Percentiles rank a stretch among this genome's conserved stretches.
Evolutionary conservation across 345 rosid species (phyloP).

Genomic region (Noccaea bulbosa): DNA sequence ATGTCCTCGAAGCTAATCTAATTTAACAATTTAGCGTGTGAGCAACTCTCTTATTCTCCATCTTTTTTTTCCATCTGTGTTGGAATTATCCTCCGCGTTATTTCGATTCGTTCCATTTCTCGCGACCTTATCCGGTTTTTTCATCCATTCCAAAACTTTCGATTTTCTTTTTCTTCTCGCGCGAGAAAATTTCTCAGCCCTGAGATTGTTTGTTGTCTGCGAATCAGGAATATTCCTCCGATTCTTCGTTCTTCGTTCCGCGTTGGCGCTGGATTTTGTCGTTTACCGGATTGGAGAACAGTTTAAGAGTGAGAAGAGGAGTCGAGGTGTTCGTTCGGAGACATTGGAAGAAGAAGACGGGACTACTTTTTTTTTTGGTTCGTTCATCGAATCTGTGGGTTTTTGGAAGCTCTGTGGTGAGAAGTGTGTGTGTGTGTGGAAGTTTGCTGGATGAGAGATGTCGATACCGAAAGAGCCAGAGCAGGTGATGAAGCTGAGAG

Average conservation of each 20-base stretch:
- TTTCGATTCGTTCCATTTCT: conserved; percentile 32
- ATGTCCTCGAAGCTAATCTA: neutral
- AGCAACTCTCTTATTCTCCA: conserved; percentile 26
- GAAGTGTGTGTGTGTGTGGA: conserved; percentile 19
- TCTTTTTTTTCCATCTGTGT: neutral
- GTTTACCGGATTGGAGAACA: neutral
- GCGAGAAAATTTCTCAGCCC: conserved; percentile 4
- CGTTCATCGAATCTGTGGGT: neutral
- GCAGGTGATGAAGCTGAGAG: conserved; percentile 90
- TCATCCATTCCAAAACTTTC: conserved; percentile 18
- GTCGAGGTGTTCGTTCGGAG: conserved; percentile 15
- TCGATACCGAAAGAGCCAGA: conserved; percentile 86
- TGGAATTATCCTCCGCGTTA: conserved; percentile 18
- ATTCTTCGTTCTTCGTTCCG: conserved; percentile 26
- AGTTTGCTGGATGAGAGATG: conserved; percentile 48
- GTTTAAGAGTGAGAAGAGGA: conserved; percentile 23
- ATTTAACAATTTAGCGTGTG: conserved; percentile 34
- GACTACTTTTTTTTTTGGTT: neutral
- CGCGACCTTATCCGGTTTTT: conserved; percentile 34
- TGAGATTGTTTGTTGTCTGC: neutral
- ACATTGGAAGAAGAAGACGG: neutral
- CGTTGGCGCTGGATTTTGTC: conserved; percentile 36
- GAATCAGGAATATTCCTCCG: conserved; percentile 38
- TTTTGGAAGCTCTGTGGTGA: neutral
- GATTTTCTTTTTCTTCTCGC: conserved; percentile 13